Percentiles rank a stretch among this genome's conserved stretches.
phyloP scores from a whole-genome alignment of 306 rosid genomes.

The Casuarina cunninghamiana region DNA sequence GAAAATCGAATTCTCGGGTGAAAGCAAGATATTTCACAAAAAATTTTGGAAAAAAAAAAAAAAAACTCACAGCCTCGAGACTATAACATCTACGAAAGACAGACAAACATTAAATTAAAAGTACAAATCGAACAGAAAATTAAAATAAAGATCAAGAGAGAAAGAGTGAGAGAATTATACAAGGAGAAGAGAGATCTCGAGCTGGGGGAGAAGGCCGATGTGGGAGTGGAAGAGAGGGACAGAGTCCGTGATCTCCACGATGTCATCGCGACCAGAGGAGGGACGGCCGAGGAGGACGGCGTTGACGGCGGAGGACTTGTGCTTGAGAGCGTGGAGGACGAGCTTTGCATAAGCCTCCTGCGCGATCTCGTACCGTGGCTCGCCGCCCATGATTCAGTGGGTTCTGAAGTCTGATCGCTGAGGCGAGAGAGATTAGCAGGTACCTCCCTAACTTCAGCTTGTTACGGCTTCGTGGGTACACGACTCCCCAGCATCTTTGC shows the following conservation, averaged over 20 bases:
- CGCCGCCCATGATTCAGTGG: slow-evolving; percentile 62
- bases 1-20: too few species aligned
- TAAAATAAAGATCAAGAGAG: not conserved
- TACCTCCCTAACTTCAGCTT: not conserved
- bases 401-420: not conserved
- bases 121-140: not conserved
- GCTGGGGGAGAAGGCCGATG: slow-evolving; percentile 88
- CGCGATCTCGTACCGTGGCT: slow-evolving; percentile 65
- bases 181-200: slow-evolving; percentile 94
- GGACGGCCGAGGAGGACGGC: slow-evolving; percentile 82
- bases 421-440: not conserved
- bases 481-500: too few species aligned
- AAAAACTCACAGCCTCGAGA: not conserved
- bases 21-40: too few species aligned
- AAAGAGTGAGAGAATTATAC: slow-evolving; percentile 30
- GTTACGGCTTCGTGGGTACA: too few species aligned
- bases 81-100: not conserved
- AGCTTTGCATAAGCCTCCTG: slow-evolving; percentile 89
- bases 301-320: slow-evolving; percentile 85
- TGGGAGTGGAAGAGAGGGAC: slow-evolving; percentile 95
- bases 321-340: slow-evolving; percentile 76
- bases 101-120: not conserved
- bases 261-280: slow-evolving; percentile 50
- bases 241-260: slow-evolving; percentile 75
- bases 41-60: not conserved